A percentile compares a stretch with the other conserved stretches of the same genome.
Conservation (phyloP, 1,139 yeast genomes). For the Entelexis paramagnoliae region DNA sequence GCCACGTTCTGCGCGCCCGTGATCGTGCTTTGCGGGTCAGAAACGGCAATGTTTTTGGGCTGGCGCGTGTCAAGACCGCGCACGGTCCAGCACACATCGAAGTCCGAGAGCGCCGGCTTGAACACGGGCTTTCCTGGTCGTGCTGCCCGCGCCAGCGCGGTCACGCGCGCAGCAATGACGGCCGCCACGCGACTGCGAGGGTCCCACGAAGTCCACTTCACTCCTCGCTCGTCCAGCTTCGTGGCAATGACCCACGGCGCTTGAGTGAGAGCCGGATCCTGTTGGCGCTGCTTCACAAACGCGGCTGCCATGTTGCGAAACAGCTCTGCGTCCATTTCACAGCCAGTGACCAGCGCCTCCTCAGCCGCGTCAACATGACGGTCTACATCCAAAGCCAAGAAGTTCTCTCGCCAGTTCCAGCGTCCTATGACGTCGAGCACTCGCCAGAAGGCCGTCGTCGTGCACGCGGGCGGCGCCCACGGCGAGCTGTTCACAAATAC, state of each 20-base stretch:
- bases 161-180: slow-evolving; percentile 69
- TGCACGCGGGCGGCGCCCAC: slow-evolving; percentile 65
- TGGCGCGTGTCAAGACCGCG: slow-evolving; percentile 37
- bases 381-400: slow-evolving; percentile 61
- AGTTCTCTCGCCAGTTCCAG: slow-evolving; percentile 94
- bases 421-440: slow-evolving; percentile 56
- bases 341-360: slow-evolving; percentile 36
- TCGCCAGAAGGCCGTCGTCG: slow-evolving; percentile 70
- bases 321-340: slow-evolving; percentile 51
- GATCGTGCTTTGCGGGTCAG: slow-evolving; percentile 25
- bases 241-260: slow-evolving; percentile 77
- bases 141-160: slow-evolving; percentile 54
- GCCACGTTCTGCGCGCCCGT: slow-evolving; percentile 25
- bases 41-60: slow-evolving; percentile 44
- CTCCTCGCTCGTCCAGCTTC: slow-evolving; percentile 72
- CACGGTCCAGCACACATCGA: slow-evolving; percentile 62
- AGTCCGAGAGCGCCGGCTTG: slow-evolving; percentile 74
- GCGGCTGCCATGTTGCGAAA: slow-evolving; percentile 54
- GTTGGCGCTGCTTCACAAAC: slow-evolving; percentile 55
- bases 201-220: slow-evolving; percentile 63
- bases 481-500: slow-evolving; percentile 86
- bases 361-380: slow-evolving; percentile 23
- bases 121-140: slow-evolving; percentile 38
- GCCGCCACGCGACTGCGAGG: slow-evolving; percentile 44
- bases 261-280: slow-evolving; percentile 71